These are phyloP conservation scores for Clarireedia sp. DNA, from an alignment of 2,329 filamentous ascomycete genomes.

Conservation along the genomic window DNA sequence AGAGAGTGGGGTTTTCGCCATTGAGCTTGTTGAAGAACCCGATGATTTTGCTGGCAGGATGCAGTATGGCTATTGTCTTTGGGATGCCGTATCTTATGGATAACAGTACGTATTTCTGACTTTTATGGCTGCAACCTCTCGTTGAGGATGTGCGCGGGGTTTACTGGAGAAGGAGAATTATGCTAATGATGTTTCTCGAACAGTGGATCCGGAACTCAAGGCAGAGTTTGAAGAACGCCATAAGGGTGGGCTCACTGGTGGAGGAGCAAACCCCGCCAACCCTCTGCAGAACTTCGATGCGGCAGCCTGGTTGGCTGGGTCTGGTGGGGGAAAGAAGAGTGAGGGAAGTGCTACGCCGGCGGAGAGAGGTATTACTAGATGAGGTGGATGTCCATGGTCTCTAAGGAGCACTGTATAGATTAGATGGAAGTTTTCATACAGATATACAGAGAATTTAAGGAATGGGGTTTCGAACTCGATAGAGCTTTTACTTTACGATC, in stretches of 20 bases:
- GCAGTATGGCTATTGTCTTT: conserved; percentile 75
- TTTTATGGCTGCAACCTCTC: neutral
- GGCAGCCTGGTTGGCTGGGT: conserved; percentile 59
- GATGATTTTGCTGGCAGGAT: conserved; percentile 88
- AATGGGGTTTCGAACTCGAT: too few species aligned
- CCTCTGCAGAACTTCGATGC: conserved; percentile 57
- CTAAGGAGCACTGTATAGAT: too few species aligned
- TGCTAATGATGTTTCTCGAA: conserved; percentile 8
- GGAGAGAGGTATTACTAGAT: conserved; percentile 21
- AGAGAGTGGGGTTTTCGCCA: conserved; percentile 67
- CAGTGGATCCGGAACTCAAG: conserved; percentile 94
- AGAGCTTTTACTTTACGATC: too few species aligned
- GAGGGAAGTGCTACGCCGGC: conserved; percentile 9
- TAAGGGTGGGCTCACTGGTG: conserved; percentile 46
- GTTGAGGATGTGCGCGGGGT: neutral
- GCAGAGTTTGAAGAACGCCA: conserved; percentile 90
- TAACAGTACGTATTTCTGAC: conserved; percentile 61
- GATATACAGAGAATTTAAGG: too few species aligned
- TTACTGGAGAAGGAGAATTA: neutral
- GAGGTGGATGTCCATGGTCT: neutral
- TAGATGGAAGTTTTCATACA: too few species aligned
- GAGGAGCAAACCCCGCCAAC: conserved; percentile 32
- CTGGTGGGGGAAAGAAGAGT: conserved; percentile 27
- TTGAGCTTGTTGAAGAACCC: conserved; percentile 82
- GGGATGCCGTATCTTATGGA: conserved; percentile 94